phyloP scores from a whole-genome alignment of 2,329 filamentous ascomycete species.

The Penicillium crustosum region DNA sequence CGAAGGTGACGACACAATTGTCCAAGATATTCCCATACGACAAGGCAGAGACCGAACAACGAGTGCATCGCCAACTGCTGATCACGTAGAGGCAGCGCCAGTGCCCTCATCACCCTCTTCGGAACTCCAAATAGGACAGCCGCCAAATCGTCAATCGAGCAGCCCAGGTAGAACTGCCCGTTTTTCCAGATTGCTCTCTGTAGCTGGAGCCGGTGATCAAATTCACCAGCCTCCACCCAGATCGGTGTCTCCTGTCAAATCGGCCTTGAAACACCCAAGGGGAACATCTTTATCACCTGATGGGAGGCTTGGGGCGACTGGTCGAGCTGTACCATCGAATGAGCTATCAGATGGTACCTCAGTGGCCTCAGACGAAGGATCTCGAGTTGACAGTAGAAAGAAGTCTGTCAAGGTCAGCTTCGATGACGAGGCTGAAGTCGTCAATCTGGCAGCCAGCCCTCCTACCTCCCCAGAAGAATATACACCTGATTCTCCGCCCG shows the following conservation, averaged over 20 bases:
- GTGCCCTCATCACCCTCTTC: conserved; percentile 18
- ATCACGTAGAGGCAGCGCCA: conserved; percentile 21
- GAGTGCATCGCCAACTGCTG: conserved; percentile 11
- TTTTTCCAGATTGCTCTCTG: conserved; percentile 54
- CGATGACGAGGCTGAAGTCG: conserved; percentile 55
- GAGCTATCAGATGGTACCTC: conserved; percentile 60
- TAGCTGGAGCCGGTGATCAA: conserved; percentile 48
- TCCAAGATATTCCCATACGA: not conserved
- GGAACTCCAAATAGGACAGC: conserved; percentile 14
- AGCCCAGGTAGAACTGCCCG: conserved; percentile 56
- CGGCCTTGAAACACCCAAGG: conserved; percentile 59
- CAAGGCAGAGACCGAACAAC: conserved; percentile 4
- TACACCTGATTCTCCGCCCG: conserved; percentile 36
- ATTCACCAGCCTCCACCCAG: conserved; percentile 60
- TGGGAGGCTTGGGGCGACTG: conserved; percentile 23
- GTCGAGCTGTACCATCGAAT: conserved; percentile 43
- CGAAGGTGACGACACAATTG: not conserved
- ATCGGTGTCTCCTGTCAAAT: conserved; percentile 62
- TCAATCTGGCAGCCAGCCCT: conserved; percentile 46
- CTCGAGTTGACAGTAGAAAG: conserved; percentile 47
- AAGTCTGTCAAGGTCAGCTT: conserved; percentile 67
- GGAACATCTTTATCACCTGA: conserved; percentile 43
- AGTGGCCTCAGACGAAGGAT: conserved; percentile 46
- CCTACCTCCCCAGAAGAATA: conserved; percentile 44
- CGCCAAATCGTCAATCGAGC: conserved; percentile 37